A percentile compares a stretch with the other conserved stretches of the same genome.
These are phyloP conservation scores for Schizophyllum commune DNA, from an alignment of 1,284 basidiomycete genomes.

Conservation along the genomic window DNA sequence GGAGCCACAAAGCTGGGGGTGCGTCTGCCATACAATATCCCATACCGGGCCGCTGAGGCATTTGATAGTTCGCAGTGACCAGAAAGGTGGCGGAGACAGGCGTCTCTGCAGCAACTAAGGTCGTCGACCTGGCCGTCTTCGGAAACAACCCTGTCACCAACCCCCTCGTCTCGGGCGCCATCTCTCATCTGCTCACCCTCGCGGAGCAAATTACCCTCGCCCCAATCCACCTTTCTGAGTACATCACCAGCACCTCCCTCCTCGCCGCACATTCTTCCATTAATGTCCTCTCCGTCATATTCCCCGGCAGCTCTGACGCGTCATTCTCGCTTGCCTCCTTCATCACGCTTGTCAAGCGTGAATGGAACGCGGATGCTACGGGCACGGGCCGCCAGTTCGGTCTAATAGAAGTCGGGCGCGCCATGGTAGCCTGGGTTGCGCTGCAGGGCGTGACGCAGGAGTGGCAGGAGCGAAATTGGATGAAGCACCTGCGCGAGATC, in stretches of 20 bases:
- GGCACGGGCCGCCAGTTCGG: conserved; percentile 49
- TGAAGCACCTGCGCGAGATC: conserved; percentile 56
- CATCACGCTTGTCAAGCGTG: conserved; percentile 60
- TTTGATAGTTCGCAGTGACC: conserved; percentile 56
- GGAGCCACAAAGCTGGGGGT: conserved; percentile 60
- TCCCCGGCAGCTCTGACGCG: conserved; percentile 69
- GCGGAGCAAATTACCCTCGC: conserved; percentile 65
- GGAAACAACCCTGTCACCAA: conserved; percentile 51
- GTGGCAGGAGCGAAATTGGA: conserved; percentile 67
- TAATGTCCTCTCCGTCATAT: conserved; percentile 61
- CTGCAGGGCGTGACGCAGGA: conserved; percentile 72
- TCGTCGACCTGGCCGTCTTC: conserved; percentile 57
- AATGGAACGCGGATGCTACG: conserved; percentile 54
- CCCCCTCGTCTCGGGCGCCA: conserved; percentile 48
- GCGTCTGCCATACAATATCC: conserved; percentile 13
- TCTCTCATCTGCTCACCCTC: conserved; percentile 53
- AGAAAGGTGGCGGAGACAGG: conserved; percentile 52
- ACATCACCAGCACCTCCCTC: conserved; percentile 67
- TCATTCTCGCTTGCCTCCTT: conserved; percentile 75
- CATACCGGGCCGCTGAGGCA: conserved; percentile 4
- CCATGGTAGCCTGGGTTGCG: conserved; percentile 68
- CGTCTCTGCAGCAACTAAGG: conserved; percentile 40
- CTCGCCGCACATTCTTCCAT: conserved; percentile 67
- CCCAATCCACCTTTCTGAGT: conserved; percentile 66
- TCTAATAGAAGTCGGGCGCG: conserved; percentile 55